Evolutionary conservation across 192 early-diverging fungal genomes (phyloP), one percentile per base, ranked within the genome.

Genomic region (Chytriomyces sp.): DNA sequence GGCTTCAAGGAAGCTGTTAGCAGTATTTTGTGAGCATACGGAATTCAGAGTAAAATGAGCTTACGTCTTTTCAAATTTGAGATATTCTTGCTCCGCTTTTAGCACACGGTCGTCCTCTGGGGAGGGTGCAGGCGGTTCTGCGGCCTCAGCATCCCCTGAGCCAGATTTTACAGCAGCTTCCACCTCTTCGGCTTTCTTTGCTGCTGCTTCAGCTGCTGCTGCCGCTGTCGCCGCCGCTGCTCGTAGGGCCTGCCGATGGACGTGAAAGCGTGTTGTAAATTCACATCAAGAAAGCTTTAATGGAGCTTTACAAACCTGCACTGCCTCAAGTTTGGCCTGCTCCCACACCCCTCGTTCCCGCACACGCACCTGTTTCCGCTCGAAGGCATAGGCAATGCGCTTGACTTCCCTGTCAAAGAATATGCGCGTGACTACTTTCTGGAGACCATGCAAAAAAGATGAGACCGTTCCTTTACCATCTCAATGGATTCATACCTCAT

Each of bases 331-430:
- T 19, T 62, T 65, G 36, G 76, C 62, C 53, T 77, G 76, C 56
- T 88, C 86, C 66, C 70, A 88, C 14, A 25, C 56, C 2, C 75
- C 64, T 5, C 75, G 74, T 58, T 86, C 86, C 34, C 63, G 52
- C 0, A 70, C 66, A 2, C 84, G 74, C 10, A 77, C 64, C 41
- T 82, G 68, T 55, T 84, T 87, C 32, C 87, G 65, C 26, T 74
- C 75, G 3, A 39, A 70, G 26, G 74, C 73, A 41, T 86, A 84
- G 12, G 22, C 67, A 10, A 89, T 60, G 17, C 87, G 67, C 17
- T 72, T 72, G 31, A 78, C 80, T 74, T 89, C 87, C 34, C 87
- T 59, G 6, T 89, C 87, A 70, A 89, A 88, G 70, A 84, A 86
- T 2, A 62, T 52, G 3, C 63, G 62, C 5, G 83, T 73, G 40